Evolutionary conservation across 495 filamentous ascomycete genomes (phyloP).

Genomic region (Parathielavia hyrcaniae): DNA sequence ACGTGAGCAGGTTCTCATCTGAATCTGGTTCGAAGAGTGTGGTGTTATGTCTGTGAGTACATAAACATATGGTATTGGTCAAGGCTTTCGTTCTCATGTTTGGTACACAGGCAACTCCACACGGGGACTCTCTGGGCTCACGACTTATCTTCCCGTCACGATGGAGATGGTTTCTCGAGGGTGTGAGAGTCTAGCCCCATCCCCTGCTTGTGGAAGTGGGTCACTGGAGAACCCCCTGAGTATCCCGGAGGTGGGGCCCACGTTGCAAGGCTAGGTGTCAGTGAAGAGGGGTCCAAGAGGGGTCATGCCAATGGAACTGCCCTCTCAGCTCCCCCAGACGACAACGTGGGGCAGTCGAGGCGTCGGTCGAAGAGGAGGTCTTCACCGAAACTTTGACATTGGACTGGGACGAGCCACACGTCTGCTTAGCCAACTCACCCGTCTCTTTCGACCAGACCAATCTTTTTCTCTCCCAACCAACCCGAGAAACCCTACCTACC

Average conservation of each 20-base stretch:
- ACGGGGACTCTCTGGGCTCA: too few relatives aligned
- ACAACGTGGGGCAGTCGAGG: constrained; percentile 16
- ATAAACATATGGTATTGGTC: too few relatives aligned
- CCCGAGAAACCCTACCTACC: neutral
- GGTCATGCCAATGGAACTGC: neutral
- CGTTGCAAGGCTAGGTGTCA: neutral
- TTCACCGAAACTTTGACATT: constrained; percentile 21
- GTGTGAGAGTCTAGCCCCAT: neutral
- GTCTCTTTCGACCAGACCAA: neutral
- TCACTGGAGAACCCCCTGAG: too few relatives aligned
- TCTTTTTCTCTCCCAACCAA: neutral
- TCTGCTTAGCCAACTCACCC: neutral
- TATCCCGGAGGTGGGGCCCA: neutral
- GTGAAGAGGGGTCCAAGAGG: constrained; percentile 12
- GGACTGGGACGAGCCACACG: neutral
- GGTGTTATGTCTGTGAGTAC: too few relatives aligned
- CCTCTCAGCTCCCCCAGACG: constrained; percentile 17
- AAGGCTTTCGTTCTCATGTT: neutral
- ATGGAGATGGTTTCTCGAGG: too few relatives aligned
- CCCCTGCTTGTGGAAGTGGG: too few relatives aligned
- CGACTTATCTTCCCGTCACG: too few relatives aligned
- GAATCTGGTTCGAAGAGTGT: too few relatives aligned
- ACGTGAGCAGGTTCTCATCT: too few relatives aligned
- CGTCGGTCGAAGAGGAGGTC: constrained; percentile 3
- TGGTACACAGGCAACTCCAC: neutral